Conservation (phyloP, 768 basidiomycete species). For the Dacryopinax primogenitus region DNA sequence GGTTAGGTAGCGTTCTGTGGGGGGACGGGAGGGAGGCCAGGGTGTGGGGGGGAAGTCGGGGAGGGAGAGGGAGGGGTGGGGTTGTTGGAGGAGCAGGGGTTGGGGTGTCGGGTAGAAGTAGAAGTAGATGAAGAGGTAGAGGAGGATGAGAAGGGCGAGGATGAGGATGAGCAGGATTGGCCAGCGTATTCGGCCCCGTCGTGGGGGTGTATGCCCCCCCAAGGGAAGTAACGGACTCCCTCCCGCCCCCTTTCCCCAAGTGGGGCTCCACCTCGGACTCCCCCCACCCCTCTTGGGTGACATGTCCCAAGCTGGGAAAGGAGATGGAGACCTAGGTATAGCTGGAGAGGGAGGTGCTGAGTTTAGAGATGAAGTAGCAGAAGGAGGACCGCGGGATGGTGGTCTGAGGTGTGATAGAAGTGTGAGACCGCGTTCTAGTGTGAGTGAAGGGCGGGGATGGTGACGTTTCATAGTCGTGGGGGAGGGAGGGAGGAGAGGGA, state of each 20-base stretch:
- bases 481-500: not conserved
- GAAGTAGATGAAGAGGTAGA: no score
- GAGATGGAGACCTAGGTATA: not conserved
- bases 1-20: conserved; percentile 41
- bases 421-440: not conserved
- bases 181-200: no score
- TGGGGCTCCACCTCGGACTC: not conserved
- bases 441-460: not conserved
- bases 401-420: not conserved
- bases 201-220: no score
- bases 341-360: not conserved
- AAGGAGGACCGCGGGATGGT: not conserved
- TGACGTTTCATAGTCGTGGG: conserved; percentile 4
- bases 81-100: no score
- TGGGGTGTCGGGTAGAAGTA: no score
- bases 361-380: not conserved
- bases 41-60: not conserved
- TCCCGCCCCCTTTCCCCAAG: not conserved
- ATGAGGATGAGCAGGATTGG: not conserved
- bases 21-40: not conserved
- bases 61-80: no score
- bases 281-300: not conserved
- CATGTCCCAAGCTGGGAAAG: not conserved
- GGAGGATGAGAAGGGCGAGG: not conserved
- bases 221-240: no score